phyloP scores from a whole-genome alignment of 2,329 filamentous ascomycete genomes.

The Monosporascus sp. region DNA sequence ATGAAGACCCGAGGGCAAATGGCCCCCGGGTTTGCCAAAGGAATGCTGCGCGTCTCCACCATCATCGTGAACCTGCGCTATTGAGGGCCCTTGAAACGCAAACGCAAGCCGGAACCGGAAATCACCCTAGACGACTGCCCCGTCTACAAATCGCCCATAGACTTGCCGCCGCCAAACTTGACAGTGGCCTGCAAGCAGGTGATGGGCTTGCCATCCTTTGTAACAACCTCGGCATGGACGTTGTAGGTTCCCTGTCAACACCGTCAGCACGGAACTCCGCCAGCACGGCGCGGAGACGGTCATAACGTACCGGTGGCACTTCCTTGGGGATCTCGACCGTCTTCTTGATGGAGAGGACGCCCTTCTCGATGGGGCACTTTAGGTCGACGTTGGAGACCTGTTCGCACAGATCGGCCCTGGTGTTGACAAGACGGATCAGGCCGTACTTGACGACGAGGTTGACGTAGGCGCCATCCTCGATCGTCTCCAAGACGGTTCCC shows the following conservation, averaged over 20 bases:
- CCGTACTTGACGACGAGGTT: conserved; percentile 88
- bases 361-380: conserved; percentile 81
- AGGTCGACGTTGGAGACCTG: conserved; percentile 84
- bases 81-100: not conserved
- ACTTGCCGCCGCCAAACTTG: conserved; percentile 48
- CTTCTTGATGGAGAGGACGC: conserved; percentile 69
- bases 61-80: conserved; percentile 7
- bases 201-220: conserved; percentile 65
- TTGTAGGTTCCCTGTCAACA: conserved; percentile 73
- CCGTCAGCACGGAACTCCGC: conserved; percentile 12
- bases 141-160: conserved; percentile 9
- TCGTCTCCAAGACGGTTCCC: conserved; percentile 67
- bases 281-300: not conserved
- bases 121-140: not conserved
- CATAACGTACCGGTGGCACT: conserved; percentile 74
- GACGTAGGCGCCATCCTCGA: conserved; percentile 77
- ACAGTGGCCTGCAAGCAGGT: conserved; percentile 81
- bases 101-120: not conserved
- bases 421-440: conserved; percentile 81
- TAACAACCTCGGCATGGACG: conserved; percentile 81
- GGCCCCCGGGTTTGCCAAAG: conserved; percentile 7
- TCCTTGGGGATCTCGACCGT: conserved; percentile 77
- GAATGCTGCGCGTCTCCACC: conserved; percentile 10
- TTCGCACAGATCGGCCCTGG: conserved; percentile 80
- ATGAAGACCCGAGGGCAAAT: conserved; percentile 7